These are phyloP conservation scores for Taiozyma sp. DNA, from an alignment of 1,139 yeast genomes.

Conservation along the genomic window DNA sequence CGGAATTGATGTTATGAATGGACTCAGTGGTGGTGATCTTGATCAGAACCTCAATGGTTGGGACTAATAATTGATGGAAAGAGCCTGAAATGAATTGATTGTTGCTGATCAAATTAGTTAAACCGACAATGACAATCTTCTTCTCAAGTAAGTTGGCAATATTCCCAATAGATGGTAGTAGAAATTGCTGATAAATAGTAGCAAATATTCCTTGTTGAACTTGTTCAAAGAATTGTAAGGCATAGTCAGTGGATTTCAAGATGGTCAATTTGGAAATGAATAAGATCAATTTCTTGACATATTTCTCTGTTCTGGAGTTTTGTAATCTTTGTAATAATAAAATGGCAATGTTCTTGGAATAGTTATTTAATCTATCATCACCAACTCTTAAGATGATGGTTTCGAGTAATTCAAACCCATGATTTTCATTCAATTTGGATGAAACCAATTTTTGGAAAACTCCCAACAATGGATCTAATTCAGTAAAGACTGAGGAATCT, in stretches of 20 bases:
- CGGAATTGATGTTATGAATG: slow-evolving; percentile 28
- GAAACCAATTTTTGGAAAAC: slow-evolving; percentile 94
- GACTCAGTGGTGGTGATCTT: slow-evolving; percentile 36
- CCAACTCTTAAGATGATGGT: slow-evolving; percentile 60
- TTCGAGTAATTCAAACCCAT: slow-evolving; percentile 84
- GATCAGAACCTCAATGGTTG: slow-evolving; percentile 49
- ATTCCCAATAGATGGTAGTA: slow-evolving; percentile 62
- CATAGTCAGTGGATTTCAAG: slow-evolving; percentile 37
- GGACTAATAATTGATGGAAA: slow-evolving; percentile 40
- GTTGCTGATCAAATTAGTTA: slow-evolving; percentile 45
- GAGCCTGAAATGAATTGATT: slow-evolving; percentile 33
- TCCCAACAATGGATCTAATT: slow-evolving; percentile 79
- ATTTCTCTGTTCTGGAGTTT: slow-evolving; percentile 77
- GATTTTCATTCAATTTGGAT: slow-evolving; percentile 72
- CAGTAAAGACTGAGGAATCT: slow-evolving; percentile 50
- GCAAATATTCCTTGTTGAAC: slow-evolving; percentile 44
- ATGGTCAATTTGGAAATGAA: slow-evolving; percentile 49
- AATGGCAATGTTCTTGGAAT: slow-evolving; percentile 66
- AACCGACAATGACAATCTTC: slow-evolving; percentile 72
- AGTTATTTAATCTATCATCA: slow-evolving; percentile 44
- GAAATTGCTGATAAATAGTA: slow-evolving; percentile 57
- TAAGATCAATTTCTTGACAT: slow-evolving; percentile 64
- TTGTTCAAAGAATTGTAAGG: slow-evolving; percentile 35
- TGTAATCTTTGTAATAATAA: slow-evolving; percentile 78
- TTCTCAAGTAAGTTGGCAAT: slow-evolving; percentile 70